Evolutionary conservation across 164 flowering plant species (phyloP), one percentile per base, ranked within the genome.

Genomic region (Saururus chinensis): DNA sequence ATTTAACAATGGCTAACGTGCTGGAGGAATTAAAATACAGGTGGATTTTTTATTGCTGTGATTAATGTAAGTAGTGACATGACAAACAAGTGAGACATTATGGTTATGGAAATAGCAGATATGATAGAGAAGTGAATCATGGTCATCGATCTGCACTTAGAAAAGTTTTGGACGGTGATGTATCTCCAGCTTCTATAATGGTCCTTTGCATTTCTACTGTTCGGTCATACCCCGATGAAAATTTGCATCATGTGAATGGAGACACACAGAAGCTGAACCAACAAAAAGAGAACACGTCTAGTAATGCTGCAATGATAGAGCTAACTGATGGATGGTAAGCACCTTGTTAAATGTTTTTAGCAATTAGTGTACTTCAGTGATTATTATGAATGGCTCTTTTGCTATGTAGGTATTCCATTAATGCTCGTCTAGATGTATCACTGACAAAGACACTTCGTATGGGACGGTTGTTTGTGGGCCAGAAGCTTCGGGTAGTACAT

Each of bases 251-350:
- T 61, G 60, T 67, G 13, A 16, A 16, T 64, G 66, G 57, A 58
- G 69, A 73, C 53, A 37, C 57, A 62, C 55, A 65, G 54, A 66
- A 42, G 45, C 21, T 75, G 30, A 40, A 20, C 66, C 54, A 48
- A 45, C 22, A 60, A 53, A 57, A 54, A 53, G 73, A 65, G 54
- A 49, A 41, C 64, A 71, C 70, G 24, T 72, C 58, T 49, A 60
- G 60, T 30, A 37, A 45, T 59, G 62, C 54, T 41, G 70, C 82
- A 59, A 80, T 74, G 71, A 68, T 95, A 60, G 93, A 95, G 66
- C 74, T 91, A 65, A 95, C 97, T 67, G 99, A 95, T 82, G 96
- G 99, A 51, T 95, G 99, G 99, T 92, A 73, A 77, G 87, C 42
- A n/a, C 40, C 30, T 66, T 49, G 17, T 63, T 14, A 64, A 17